Base-by-base conservation (phyloP, 306 rosid genomes). In the Cicer pinnatifidum region DNA sequence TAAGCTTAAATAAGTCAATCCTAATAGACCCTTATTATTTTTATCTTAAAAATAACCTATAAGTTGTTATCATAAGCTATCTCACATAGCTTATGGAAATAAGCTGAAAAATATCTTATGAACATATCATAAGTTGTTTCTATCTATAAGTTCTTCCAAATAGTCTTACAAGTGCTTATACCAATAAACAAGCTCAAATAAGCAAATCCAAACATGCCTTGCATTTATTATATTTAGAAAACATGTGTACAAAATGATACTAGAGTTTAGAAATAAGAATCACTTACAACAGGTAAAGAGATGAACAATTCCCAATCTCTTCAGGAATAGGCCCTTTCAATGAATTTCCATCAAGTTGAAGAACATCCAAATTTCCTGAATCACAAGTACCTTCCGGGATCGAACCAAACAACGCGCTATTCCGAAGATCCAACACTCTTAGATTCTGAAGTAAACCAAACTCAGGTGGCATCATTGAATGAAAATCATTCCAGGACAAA, bases 261-360 rank as follows among this genome's bases (percentile, higher is more conserved):
- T 53, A 19, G 73, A 63, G 73, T 4, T 47, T 43, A 68, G 72
- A 78, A 78, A 59, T n/a, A 17, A 59, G 62, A 78, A 10, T 77
- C 92, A 84, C 98, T 82, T 84, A 94, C 97, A 94, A 84, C 83
- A 91, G 72, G 83, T 79, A 81, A 59, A 94, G 97, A 70, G 96
- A 89, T 13, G 94, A 73, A 28, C 98, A 94, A 67, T 94, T 94
- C 68, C 96, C 98, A 81, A 94, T 88, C 81, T 86, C 87, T 15
- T 76, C 81, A 9, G 98, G 98, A 81, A 91, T 83, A n/a, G 81
- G 1, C 13, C 95, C 96, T 7, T 72, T 59, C 63, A 94, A 77
- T 43, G 85, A 80, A 79, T 94, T 94, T 71, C 92, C 96, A 86
- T 94, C 98, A 3, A 94, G 66, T 33, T 94, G 96, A 78, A 94